phyloP scores from a whole-genome alignment of 2,329 filamentous ascomycete genomes.

The Gyromitra esculenta region DNA sequence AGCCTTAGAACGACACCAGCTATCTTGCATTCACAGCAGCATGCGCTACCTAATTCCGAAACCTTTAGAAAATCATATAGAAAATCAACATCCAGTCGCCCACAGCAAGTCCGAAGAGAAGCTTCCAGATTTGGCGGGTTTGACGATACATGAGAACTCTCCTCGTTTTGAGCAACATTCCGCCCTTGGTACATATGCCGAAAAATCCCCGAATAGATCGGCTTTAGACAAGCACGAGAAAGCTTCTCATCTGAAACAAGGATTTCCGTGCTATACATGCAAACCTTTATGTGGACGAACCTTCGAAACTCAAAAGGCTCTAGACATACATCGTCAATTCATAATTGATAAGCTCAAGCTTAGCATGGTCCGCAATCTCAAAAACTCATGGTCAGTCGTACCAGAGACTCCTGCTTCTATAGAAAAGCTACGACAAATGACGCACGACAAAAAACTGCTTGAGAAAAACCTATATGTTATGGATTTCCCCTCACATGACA shows the following conservation, averaged over 20 bases:
- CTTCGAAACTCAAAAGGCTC: constrained; percentile 24
- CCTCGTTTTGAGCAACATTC: background rate
- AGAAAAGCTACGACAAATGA: constrained; percentile 37
- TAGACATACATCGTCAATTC: constrained; percentile 26
- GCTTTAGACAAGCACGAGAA: constrained; percentile 8
- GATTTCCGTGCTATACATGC: constrained; percentile 30
- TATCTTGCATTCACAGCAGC: constrained; percentile 19
- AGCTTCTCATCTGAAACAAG: background rate
- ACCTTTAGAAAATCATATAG: constrained; percentile 19
- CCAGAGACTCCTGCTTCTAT: constrained; percentile 25
- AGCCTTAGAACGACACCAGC: background rate
- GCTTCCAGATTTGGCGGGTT: background rate
- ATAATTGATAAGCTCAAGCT: constrained; percentile 19
- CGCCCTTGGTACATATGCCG: background rate
- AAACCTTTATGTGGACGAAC: constrained; percentile 34
- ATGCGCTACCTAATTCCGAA: background rate
- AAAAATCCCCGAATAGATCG: background rate
- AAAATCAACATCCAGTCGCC: background rate
- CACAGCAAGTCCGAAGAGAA: background rate
- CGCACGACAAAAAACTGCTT: constrained; percentile 16
- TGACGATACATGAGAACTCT: constrained; percentile 5
- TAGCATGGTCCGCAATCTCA: constrained; percentile 16
- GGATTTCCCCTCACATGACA: constrained; percentile 27
- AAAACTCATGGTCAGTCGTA: constrained; percentile 40
- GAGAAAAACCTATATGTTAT: constrained; percentile 31